Conservation (phyloP, 257 asterid genomes). For the Solanum appendiculatum region DNA sequence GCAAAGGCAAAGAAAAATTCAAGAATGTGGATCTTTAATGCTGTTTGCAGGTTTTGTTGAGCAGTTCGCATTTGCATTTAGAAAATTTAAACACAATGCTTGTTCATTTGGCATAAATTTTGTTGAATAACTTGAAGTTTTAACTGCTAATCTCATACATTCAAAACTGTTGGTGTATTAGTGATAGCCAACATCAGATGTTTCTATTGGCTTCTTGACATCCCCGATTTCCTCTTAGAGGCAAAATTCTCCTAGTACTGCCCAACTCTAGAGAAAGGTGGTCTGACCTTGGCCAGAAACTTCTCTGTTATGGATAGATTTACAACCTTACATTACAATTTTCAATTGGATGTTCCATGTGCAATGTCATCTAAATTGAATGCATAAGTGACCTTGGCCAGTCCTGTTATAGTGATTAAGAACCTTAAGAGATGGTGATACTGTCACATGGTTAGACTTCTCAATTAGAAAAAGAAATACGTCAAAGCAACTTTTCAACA, state of each 20-base stretch:
- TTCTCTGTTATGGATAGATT: neutral
- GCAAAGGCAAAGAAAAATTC: neutral
- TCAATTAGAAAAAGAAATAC: neutral
- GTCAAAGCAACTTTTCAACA: neutral
- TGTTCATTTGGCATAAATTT: neutral
- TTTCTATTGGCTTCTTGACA: neutral
- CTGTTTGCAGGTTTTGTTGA: neutral
- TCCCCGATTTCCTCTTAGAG: neutral
- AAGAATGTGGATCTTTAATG: neutral
- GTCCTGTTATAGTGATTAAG: neutral
- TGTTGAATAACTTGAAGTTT: neutral
- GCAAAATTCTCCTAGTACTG: neutral
- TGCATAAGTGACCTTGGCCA: neutral
- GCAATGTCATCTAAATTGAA: neutral
- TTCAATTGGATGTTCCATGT: neutral
- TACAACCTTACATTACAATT: neutral
- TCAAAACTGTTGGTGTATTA: neutral
- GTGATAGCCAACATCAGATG: neutral
- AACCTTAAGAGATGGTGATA: neutral
- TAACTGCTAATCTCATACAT: neutral
- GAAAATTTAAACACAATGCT: neutral
- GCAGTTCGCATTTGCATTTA: neutral
- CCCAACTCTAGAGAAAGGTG: neutral
- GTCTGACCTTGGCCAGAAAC: neutral
- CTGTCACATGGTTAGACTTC: neutral